Conservation (phyloP, 2,329 filamentous ascomycete species). For the Fusarium buharicum region DNA sequence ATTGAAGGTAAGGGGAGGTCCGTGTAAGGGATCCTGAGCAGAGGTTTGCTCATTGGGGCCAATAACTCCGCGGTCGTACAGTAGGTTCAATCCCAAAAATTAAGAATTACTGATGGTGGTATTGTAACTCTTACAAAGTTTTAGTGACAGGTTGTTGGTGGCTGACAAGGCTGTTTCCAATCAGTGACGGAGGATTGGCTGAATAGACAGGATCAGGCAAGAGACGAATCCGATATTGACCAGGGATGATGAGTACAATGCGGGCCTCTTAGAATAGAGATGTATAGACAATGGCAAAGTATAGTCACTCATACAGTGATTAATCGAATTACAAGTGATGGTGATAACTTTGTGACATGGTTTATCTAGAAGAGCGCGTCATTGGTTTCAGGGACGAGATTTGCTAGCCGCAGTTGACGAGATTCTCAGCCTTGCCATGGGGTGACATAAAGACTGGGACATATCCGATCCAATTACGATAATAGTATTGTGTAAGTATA, state of each 20-base stretch:
- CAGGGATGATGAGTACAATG: constrained; percentile 8
- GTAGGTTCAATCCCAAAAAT: not conserved
- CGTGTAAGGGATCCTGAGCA: constrained; percentile 92
- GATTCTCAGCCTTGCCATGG: constrained; percentile 31
- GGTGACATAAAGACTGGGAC: not conserved
- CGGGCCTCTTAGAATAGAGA: not conserved
- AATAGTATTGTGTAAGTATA: too few species aligned
- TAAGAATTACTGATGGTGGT: constrained; percentile 5
- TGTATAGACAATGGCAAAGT: constrained; percentile 10
- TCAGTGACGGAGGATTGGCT: constrained; percentile 31
- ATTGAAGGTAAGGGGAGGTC: constrained; percentile 79
- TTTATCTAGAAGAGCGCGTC: constrained; percentile 35
- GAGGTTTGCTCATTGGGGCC: constrained; percentile 70
- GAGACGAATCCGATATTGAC: not conserved
- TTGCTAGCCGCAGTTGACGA: not conserved
- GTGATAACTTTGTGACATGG: constrained; percentile 16
- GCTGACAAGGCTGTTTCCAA: constrained; percentile 36
- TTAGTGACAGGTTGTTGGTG: not conserved
- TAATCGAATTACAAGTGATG: constrained; percentile 9
- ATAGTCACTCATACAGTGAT: constrained; percentile 7
- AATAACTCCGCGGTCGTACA: not conserved
- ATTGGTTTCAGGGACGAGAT: constrained; percentile 34
- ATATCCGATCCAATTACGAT: not conserved
- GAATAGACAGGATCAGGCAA: not conserved
- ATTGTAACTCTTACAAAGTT: not conserved